phyloP scores from a whole-genome alignment of 2,329 filamentous ascomycete species.

The Fusarium marasasianum region DNA sequence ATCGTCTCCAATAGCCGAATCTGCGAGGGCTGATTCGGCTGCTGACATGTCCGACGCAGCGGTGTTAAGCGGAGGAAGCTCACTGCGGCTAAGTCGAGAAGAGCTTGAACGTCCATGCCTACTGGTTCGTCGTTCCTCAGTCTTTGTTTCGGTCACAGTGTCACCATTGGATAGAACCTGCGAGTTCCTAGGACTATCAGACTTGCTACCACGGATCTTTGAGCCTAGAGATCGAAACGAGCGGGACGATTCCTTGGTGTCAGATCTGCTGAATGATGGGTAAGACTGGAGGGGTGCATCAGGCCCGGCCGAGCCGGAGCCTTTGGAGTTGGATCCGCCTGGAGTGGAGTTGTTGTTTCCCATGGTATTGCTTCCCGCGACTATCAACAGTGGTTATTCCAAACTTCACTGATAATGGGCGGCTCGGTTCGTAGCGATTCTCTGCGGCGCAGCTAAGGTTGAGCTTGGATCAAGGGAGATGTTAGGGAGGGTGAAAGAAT shows the following conservation, averaged over 20 bases:
- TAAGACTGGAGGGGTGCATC: conserved; percentile 75
- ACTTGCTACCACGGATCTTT: conserved; percentile 83
- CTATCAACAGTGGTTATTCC: conserved; percentile 41
- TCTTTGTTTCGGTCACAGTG: conserved; percentile 59
- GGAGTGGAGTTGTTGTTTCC: conserved; percentile 79
- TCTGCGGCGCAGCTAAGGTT: conserved; percentile 18
- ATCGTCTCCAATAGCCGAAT: conserved; percentile 53
- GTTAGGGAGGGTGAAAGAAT: conserved; percentile 64
- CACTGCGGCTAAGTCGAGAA: conserved; percentile 57
- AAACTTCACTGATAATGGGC: conserved; percentile 43
- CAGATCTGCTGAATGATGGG: conserved; percentile 89
- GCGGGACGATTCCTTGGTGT: conserved; percentile 90
- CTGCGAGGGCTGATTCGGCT: conserved; percentile 52
- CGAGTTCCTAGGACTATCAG: conserved; percentile 85
- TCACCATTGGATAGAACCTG: conserved; percentile 72
- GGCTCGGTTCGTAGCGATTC: conserved; percentile 33
- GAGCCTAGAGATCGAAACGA: conserved; percentile 87
- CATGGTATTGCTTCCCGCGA: conserved; percentile 58
- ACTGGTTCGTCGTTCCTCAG: conserved; percentile 78
- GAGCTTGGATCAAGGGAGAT: conserved; percentile 30
- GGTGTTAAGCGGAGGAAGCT: conserved; percentile 53
- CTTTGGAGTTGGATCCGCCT: conserved; percentile 59
- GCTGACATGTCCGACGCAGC: conserved; percentile 54
- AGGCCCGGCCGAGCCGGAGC: conserved; percentile 55
- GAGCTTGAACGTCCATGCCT: conserved; percentile 65